Percentiles rank a stretch among this genome's conserved stretches.
Conservation (phyloP, 306 rosid genomes). For the Carpinus fangiana region DNA sequence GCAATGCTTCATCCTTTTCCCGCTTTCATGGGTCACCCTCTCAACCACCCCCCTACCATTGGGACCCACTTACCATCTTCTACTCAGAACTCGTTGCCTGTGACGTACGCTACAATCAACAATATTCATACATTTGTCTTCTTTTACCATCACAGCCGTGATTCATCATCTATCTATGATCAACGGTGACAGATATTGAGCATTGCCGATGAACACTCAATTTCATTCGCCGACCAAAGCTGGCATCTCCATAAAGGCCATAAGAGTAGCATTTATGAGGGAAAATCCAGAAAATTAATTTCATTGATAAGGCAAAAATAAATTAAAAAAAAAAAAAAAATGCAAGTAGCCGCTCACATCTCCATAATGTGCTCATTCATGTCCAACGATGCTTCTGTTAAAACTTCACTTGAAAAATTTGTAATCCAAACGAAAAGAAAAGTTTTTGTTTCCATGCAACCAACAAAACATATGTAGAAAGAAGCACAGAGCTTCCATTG, state of each 20-base stretch:
- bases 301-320: too few species aligned
- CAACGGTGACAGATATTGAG: not conserved
- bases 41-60: not conserved
- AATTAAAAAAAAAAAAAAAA: too few species aligned
- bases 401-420: not conserved
- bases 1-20: not conserved
- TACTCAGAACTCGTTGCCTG: not conserved
- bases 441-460: not conserved
- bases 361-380: not conserved
- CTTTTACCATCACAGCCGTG: not conserved
- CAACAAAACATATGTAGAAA: not conserved
- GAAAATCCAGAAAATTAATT: not conserved
- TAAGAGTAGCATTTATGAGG: not conserved
- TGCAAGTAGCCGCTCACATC: not conserved
- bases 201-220: too few species aligned
- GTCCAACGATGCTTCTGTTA: not conserved
- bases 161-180: not conserved
- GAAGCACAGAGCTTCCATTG: not conserved
- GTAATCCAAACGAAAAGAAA: not conserved
- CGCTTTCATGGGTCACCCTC: not conserved
- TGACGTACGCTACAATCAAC: not conserved
- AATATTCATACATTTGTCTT: not conserved
- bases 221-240: too few species aligned
- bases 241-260: too few species aligned
- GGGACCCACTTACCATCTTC: not conserved